Conservation (phyloP, 805 yeast species). For the Candida pini region DNA sequence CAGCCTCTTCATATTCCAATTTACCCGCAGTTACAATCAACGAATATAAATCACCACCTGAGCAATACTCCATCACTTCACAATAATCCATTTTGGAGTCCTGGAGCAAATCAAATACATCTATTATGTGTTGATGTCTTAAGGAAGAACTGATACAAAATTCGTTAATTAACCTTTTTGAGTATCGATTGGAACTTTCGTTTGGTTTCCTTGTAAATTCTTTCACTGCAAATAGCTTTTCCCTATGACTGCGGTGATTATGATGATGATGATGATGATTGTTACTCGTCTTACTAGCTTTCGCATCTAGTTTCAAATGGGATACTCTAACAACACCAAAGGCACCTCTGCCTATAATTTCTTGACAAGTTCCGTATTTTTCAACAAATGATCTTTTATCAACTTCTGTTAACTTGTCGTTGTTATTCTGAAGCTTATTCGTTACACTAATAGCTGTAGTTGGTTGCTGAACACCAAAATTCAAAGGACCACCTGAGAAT, state of each 20-base stretch:
- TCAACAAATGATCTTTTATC: constrained; percentile 64
- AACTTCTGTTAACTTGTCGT: constrained; percentile 18
- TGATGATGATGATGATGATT: not conserved
- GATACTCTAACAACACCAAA: constrained; percentile 90
- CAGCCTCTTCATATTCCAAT: constrained; percentile 77
- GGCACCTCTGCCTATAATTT: constrained; percentile 88
- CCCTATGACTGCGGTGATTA: too few relatives aligned
- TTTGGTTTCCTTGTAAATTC: constrained; percentile 63
- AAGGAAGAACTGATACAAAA: constrained; percentile 77
- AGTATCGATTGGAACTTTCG: constrained; percentile 62
- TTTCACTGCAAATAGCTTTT: constrained; percentile 78
- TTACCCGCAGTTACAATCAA: constrained; percentile 71
- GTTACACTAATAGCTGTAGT: constrained; percentile 18
- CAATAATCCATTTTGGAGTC: constrained; percentile 81
- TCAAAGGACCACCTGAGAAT: constrained; percentile 18
- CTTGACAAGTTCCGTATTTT: constrained; percentile 92
- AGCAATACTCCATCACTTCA: constrained; percentile 80
- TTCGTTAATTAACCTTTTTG: constrained; percentile 71
- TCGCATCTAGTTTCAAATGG: constrained; percentile 50
- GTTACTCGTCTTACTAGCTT: constrained; percentile 12
- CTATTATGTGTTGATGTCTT: constrained; percentile 72
- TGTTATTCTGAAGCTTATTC: constrained; percentile 2
- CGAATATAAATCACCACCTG: constrained; percentile 77
- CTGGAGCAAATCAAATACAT: constrained; percentile 68
- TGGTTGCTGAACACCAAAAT: constrained; percentile 15